phyloP scores from a whole-genome alignment of 2,329 filamentous ascomycete species.

The Paramyrothecium sp. region DNA sequence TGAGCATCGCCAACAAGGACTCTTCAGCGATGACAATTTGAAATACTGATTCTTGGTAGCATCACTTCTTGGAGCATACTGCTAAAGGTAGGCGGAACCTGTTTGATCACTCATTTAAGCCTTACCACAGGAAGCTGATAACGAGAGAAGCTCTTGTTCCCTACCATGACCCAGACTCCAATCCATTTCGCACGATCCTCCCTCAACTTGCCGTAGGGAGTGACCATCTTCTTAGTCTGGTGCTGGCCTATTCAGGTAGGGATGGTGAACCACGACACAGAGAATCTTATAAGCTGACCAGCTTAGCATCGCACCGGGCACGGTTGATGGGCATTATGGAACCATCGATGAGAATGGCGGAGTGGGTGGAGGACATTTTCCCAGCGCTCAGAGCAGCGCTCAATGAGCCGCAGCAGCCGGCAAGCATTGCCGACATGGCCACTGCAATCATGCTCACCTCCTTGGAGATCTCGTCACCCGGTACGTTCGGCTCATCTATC shows the following conservation, averaged over 20 bases:
- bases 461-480: constrained; percentile 79
- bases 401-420: constrained; percentile 56
- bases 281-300: background rate
- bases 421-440: constrained; percentile 72
- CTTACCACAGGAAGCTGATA: constrained; percentile 21
- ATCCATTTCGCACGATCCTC: constrained; percentile 49
- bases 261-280: background rate
- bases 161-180: constrained; percentile 51
- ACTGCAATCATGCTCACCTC: constrained; percentile 84
- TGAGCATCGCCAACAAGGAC: constrained; percentile 22
- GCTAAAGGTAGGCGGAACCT: constrained; percentile 56
- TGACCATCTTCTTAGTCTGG: constrained; percentile 70
- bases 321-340: constrained; percentile 71
- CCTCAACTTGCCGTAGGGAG: constrained; percentile 65
- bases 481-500: constrained; percentile 76
- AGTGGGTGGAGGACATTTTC: constrained; percentile 78
- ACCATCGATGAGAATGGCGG: constrained; percentile 73
- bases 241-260: constrained; percentile 70
- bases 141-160: constrained; percentile 43
- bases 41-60: constrained; percentile 21
- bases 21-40: background rate
- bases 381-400: constrained; percentile 69
- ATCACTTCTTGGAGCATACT: constrained; percentile 75
- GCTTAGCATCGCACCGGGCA: constrained; percentile 72
- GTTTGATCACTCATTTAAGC: background rate